Evolutionary conservation across 1,284 basidiomycete species (phyloP).

Genomic region (Microbotryum violaceum): DNA sequence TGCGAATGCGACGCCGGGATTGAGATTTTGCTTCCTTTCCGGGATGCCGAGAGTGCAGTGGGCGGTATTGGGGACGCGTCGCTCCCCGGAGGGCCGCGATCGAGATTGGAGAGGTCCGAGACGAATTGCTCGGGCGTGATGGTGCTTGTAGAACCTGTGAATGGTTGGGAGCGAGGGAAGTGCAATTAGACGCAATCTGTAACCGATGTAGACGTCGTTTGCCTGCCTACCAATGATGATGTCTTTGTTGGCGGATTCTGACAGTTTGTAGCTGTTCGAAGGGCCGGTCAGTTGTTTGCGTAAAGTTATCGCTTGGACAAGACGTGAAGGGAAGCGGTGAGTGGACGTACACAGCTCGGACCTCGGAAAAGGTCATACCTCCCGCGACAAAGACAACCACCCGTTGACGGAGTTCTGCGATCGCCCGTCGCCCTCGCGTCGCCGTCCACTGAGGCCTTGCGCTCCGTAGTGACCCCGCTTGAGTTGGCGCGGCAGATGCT

Average conservation of each 20-base stretch:
- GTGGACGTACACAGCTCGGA: constrained; percentile 46
- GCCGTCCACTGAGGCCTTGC: constrained; percentile 42
- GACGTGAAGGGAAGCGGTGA: background rate
- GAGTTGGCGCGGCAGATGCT: constrained; percentile 43
- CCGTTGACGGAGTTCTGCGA: constrained; percentile 53
- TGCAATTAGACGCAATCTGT: background rate
- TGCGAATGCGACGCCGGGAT: too few relatives aligned
- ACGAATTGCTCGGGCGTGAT: constrained; percentile 77
- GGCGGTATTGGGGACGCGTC: constrained; percentile 47
- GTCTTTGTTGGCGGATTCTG: constrained; percentile 68
- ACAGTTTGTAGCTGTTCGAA: constrained; percentile 67
- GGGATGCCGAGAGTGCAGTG: constrained; percentile 49
- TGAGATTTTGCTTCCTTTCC: background rate
- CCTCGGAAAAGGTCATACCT: constrained; percentile 93
- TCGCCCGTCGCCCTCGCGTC: constrained; percentile 43
- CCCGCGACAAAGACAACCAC: constrained; percentile 87
- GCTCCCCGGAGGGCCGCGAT: constrained; percentile 49
- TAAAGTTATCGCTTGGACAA: background rate
- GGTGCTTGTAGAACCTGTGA: constrained; percentile 77
- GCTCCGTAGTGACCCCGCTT: constrained; percentile 67
- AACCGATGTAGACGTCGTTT: background rate
- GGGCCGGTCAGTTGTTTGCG: background rate
- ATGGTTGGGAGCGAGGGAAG: background rate
- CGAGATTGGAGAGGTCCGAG: constrained; percentile 75
- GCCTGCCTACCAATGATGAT: constrained; percentile 70